Conservation (phyloP, 2,329 filamentous ascomycete species). For the Sarocladium kiliense region DNA sequence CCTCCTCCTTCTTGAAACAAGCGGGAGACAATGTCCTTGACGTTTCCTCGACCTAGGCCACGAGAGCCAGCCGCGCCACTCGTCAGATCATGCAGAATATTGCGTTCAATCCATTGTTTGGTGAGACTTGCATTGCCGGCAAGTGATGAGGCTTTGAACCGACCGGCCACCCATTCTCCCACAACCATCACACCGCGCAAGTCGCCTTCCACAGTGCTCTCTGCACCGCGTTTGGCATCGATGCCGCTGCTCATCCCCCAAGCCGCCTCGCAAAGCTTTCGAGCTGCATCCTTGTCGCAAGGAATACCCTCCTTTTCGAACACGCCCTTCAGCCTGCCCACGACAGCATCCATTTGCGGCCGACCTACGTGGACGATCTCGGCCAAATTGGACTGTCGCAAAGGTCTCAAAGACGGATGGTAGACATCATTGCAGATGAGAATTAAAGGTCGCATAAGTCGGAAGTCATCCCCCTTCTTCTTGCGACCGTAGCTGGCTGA, state of each 20-base stretch:
- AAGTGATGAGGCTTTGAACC: slow-evolving; percentile 49
- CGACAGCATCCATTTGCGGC: slow-evolving; percentile 79
- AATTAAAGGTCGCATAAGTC: slow-evolving; percentile 80
- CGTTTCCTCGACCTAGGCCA: slow-evolving; percentile 65
- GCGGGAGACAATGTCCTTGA: slow-evolving; percentile 71
- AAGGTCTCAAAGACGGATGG: slow-evolving; percentile 76
- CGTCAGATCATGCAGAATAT: slow-evolving; percentile 62
- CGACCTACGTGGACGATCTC: slow-evolving; percentile 92
- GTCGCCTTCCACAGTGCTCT: slow-evolving; percentile 66
- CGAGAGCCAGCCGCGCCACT: slow-evolving; percentile 68
- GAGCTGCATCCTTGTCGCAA: slow-evolving; percentile 83
- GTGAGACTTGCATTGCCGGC: slow-evolving; percentile 49
- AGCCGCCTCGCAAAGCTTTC: slow-evolving; percentile 75
- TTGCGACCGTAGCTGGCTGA: slow-evolving; percentile 35
- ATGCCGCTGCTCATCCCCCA: slow-evolving; percentile 75
- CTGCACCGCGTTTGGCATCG: slow-evolving; percentile 62
- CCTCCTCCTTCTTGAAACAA: slow-evolving; percentile 76
- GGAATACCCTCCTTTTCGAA: slow-evolving; percentile 86
- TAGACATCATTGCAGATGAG: slow-evolving; percentile 98
- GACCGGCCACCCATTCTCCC: slow-evolving; percentile 78
- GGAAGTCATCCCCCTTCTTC: slow-evolving; percentile 81
- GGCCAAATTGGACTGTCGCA: slow-evolving; percentile 78
- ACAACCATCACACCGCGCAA: slow-evolving; percentile 81
- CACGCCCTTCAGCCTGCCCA: slow-evolving; percentile 72
- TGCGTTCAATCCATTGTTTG: slow-evolving; percentile 69